These are phyloP conservation scores for Protoeuglena noctilucae DNA, from an alignment of 139 green algal genomes.

Conservation along the genomic window DNA sequence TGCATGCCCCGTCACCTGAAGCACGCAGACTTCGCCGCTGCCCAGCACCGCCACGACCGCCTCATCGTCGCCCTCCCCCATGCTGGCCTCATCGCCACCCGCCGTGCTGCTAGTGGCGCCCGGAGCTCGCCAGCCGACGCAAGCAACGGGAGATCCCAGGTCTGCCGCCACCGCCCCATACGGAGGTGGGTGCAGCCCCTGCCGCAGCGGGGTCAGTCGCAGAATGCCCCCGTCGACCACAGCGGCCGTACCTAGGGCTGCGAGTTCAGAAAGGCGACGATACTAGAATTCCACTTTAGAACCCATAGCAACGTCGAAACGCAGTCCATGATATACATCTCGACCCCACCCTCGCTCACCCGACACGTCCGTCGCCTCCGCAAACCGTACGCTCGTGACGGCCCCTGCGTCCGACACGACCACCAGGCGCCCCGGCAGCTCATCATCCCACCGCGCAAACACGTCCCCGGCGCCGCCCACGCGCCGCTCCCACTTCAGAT, in stretches of 20 bases:
- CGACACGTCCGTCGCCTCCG: not conserved
- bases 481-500: conserved; percentile 62
- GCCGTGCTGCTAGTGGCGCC: no score
- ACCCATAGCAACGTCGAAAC: no score
- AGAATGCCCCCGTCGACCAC: conserved; percentile 67
- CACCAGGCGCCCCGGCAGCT: not conserved
- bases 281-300: not conserved
- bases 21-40: conserved; percentile 34
- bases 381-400: not conserved
- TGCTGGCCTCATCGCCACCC: no score
- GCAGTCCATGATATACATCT: no score
- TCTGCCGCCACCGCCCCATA: conserved; percentile 26
- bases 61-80: conserved; percentile 20
- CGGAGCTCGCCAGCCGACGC: no score
- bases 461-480: not conserved
- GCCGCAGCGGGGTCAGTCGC: conserved; percentile 59
- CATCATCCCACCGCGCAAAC: not conserved
- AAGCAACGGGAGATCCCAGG: conserved; percentile 18
- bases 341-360: no score
- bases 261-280: conserved; percentile 6
- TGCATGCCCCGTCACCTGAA: no score
- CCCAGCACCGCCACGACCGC: conserved; percentile 30
- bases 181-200: conserved; percentile 62
- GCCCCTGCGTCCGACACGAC: not conserved
- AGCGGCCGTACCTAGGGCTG: conserved; percentile 42